Conservation (phyloP, 306 rosid genomes). For the Prunus kanzakura region DNA sequence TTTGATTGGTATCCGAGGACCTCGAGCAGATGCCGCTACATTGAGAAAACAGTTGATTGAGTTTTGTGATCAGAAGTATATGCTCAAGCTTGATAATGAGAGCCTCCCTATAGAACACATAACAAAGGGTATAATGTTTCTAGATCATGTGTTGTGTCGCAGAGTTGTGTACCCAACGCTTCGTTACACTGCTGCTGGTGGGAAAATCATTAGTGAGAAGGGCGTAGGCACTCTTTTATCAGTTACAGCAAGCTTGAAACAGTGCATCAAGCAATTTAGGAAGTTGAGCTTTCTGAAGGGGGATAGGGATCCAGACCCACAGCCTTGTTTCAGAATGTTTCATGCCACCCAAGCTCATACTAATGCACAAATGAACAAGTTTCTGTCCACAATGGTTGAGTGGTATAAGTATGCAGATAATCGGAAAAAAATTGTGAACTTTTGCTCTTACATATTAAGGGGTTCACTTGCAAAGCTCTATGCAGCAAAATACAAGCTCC, state of each 20-base stretch:
- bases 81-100: slow-evolving; percentile 93
- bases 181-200: slow-evolving; percentile 90
- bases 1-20: slow-evolving; percentile 84
- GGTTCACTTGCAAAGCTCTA: slow-evolving; percentile 98
- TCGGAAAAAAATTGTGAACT: slow-evolving; percentile 83
- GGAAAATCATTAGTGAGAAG: slow-evolving; percentile 92
- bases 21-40: slow-evolving; percentile 81
- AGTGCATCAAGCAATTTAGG: slow-evolving; percentile 86
- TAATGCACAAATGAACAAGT: slow-evolving; percentile 98
- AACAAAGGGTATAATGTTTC: slow-evolving; percentile 95
- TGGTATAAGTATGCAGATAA: slow-evolving; percentile 97
- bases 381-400: slow-evolving; percentile 80
- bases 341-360: slow-evolving; percentile 98
- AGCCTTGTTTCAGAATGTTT: slow-evolving; percentile 96
- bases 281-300: slow-evolving; percentile 86
- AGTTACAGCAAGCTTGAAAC: slow-evolving; percentile 90
- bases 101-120: slow-evolving; percentile 92
- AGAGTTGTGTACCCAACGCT: slow-evolving; percentile 96
- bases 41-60: slow-evolving; percentile 85
- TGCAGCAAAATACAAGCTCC: slow-evolving; percentile 96
- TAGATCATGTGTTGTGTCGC: slow-evolving; percentile 86
- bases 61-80: slow-evolving; percentile 84
- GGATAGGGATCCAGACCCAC: slow-evolving; percentile 95
- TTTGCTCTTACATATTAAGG: slow-evolving; percentile 81
- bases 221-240: slow-evolving; percentile 96